These are phyloP conservation scores for Colletotrichum tabaci DNA, from an alignment of 2,329 filamentous ascomycete genomes.

Conservation along the genomic window DNA sequence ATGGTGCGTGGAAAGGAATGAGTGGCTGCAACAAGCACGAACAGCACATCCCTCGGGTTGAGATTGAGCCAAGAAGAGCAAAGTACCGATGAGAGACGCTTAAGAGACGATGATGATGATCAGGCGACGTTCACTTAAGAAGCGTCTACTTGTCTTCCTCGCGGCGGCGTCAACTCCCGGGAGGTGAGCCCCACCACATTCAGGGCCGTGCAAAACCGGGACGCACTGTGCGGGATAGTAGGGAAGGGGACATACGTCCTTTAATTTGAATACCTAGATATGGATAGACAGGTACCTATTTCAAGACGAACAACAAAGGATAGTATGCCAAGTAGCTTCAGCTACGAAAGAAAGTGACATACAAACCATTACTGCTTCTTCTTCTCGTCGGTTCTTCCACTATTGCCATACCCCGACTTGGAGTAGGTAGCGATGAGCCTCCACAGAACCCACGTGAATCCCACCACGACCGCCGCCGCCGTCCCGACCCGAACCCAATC, in stretches of 20 bases:
- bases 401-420: slow-evolving; percentile 51
- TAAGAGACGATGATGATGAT: background rate
- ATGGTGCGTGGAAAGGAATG: slow-evolving; percentile 47
- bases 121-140: background rate
- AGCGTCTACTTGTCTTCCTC: background rate
- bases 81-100: background rate
- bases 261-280: background rate
- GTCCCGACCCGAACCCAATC: slow-evolving; percentile 70
- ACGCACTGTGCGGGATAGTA: slow-evolving; percentile 1
- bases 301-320: background rate
- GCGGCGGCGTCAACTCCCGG: background rate
- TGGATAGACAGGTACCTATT: slow-evolving; percentile 23
- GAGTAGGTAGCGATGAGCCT: slow-evolving; percentile 63
- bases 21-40: background rate
- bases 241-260: too few species aligned
- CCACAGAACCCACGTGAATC: slow-evolving; percentile 80
- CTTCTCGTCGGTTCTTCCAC: slow-evolving; percentile 11
- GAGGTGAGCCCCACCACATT: background rate
- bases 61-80: background rate
- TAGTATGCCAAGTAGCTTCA: background rate
- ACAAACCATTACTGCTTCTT: slow-evolving; percentile 37
- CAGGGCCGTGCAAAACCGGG: slow-evolving; percentile 10
- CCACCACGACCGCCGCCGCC: slow-evolving; percentile 70
- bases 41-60: background rate
- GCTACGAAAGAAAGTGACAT: too few species aligned